A percentile compares a stretch with the other conserved stretches of the same genome.
Conservation (phyloP, 768 basidiomycete species). For the Hysterangium stoloniferum region DNA sequence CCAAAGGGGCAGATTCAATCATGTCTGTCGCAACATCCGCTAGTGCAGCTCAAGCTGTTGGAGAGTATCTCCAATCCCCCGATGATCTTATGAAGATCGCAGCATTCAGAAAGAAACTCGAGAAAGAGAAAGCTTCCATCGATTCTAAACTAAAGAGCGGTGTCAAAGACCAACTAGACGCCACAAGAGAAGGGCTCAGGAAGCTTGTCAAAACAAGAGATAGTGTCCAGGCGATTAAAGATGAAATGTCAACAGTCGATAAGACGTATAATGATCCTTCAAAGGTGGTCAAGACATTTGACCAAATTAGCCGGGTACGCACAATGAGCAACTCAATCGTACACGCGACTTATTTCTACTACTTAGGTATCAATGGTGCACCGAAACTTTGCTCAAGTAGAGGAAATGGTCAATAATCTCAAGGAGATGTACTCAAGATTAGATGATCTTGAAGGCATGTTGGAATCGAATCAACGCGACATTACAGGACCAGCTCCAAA, state of each 20-base stretch:
- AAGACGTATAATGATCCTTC: constrained; percentile 68
- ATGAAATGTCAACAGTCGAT: constrained; percentile 79
- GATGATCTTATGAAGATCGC: constrained; percentile 88
- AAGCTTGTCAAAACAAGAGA: constrained; percentile 70
- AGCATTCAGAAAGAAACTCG: constrained; percentile 85
- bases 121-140: constrained; percentile 94
- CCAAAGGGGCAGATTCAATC: not conserved
- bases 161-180: constrained; percentile 87
- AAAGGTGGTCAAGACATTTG: constrained; percentile 77
- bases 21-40: constrained; percentile 15
- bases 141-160: constrained; percentile 85
- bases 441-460: constrained; percentile 67
- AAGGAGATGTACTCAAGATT: constrained; percentile 87
- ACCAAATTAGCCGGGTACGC: constrained; percentile 89
- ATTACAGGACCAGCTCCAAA: constrained; percentile 85
- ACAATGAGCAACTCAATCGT: not conserved
- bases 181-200: constrained; percentile 80
- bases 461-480: constrained; percentile 64
- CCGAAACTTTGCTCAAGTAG: constrained; percentile 88
- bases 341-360: not conserved
- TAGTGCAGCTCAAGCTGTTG: constrained; percentile 69
- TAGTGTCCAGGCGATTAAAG: constrained; percentile 74
- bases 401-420: constrained; percentile 92
- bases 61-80: constrained; percentile 87
- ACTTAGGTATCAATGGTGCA: constrained; percentile 91